Evolutionary conservation across 1,284 basidiomycete genomes (phyloP).

Genomic region (Cutaneotrichosporon cavernicola): DNA sequence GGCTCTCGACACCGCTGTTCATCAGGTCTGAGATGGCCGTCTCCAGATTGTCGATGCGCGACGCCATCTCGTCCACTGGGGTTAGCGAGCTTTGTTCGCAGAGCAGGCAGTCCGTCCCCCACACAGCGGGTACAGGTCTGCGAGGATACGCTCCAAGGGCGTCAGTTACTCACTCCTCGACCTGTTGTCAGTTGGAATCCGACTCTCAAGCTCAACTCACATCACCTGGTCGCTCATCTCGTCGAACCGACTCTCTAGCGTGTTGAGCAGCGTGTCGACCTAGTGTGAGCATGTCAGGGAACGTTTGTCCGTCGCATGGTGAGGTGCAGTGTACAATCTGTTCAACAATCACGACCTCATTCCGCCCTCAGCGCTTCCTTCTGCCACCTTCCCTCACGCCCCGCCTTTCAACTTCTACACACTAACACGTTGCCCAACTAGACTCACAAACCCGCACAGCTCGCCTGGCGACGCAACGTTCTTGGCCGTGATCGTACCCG

Average conservation of each 20-base stretch:
- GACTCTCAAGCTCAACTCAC: constrained; percentile 32
- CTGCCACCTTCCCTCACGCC: not conserved
- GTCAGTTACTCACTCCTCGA: constrained; percentile 33
- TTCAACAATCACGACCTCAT: too few relatives aligned
- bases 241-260: constrained; percentile 49
- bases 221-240: constrained; percentile 52
- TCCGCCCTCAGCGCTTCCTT: not conserved
- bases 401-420: not conserved
- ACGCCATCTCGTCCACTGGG: constrained; percentile 51
- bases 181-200: constrained; percentile 19
- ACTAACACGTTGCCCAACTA: not conserved
- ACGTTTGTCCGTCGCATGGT: too few relatives aligned
- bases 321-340: too few relatives aligned
- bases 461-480: constrained; percentile 48
- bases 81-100: constrained; percentile 5
- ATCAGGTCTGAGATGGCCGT: constrained; percentile 50
- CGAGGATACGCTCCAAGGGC: not conserved
- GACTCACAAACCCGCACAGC: constrained; percentile 48
- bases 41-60: constrained; percentile 51
- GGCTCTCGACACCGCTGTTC: constrained; percentile 27
- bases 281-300: constrained; percentile 22
- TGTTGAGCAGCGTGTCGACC: constrained; percentile 49
- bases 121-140: not conserved
- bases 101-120: not conserved
- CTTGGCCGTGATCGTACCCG: constrained; percentile 27